Conservation (phyloP, 768 basidiomycete genomes). For the Goffeauzyma gilvescens region DNA sequence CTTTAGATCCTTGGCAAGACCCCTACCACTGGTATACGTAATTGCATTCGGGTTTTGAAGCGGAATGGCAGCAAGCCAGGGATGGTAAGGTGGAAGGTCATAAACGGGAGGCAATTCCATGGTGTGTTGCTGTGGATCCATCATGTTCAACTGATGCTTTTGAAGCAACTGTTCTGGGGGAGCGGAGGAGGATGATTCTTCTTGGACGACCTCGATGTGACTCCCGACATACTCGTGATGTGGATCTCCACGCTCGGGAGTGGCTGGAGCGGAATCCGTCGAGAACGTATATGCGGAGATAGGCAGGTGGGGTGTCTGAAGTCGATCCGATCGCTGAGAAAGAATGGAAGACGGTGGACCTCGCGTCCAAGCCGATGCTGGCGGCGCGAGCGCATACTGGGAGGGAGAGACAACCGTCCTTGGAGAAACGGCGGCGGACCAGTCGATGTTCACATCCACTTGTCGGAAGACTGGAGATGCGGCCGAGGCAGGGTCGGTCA, state of each 20-base stretch:
- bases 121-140: background rate
- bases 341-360: conserved; percentile 11
- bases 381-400: conserved; percentile 6
- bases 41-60: no score
- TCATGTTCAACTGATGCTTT: background rate
- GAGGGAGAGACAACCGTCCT: conserved; percentile 7
- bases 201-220: background rate
- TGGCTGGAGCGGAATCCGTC: conserved; percentile 5
- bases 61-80: no score
- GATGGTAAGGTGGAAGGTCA: no score
- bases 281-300: conserved; percentile 11
- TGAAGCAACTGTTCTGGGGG: no score
- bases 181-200: no score
- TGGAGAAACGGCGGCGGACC: conserved; percentile 1
- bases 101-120: background rate
- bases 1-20: background rate
- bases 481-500: conserved; percentile 13
- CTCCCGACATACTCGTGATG: background rate
- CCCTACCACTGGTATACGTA: no score
- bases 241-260: background rate
- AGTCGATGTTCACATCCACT: conserved; percentile 10
- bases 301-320: background rate
- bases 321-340: background rate
- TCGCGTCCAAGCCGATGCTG: conserved; percentile 18
- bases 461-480: conserved; percentile 8